Evolutionary conservation across 352 stramenopile species (phyloP), one percentile per base, ranked within the genome.

Genomic region (Phytophthora pluvialis): DNA sequence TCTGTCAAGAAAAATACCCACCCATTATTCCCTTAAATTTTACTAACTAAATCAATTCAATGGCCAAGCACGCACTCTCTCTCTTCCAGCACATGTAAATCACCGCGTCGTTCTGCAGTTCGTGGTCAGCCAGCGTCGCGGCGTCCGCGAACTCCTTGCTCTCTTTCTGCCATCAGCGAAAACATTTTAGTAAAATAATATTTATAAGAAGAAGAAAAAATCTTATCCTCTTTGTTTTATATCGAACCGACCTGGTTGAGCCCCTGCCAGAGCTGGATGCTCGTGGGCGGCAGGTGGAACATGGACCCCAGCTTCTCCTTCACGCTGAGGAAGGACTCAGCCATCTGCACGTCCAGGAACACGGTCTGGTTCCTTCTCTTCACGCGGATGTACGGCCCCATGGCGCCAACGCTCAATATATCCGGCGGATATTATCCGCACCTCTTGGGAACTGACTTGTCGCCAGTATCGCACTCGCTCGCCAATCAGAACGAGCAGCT

Each of bases 61-160:
- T 21, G 21, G 21, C 33, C 5, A 33, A 16, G 5, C 25, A 84
- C 81, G 62, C 64, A 91, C 80, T 88, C 78, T 92, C 86, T 90
- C 92, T 95, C 72, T 91, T 92, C 73, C 86, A 90, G 71, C 88
- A 93, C 72, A 95, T 89, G 75, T 92, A 97, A 18, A 97, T 49
- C 33, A 95, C 70, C 15, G 83, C 65, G 67, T 95, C 87, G 63
- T 95, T 95, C 64, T 89, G 73, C 31, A 97, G 51, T 47, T 94
- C 84, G 64, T 96, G 84, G 61, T 97, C 89, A 5, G 78, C 79
- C 12, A 97, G 72, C 35, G 86, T 93, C 13, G 86, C 84, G 0
- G 86, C 79, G 59, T 97, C 88, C 49, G 82, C 63, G 15, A 95
- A 77, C 64, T 94, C 87, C 63, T 93, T 93, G 67, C 47, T 73